Conservation (phyloP, 805 yeast genomes). For the Cyberlindnera subsufficiens region DNA sequence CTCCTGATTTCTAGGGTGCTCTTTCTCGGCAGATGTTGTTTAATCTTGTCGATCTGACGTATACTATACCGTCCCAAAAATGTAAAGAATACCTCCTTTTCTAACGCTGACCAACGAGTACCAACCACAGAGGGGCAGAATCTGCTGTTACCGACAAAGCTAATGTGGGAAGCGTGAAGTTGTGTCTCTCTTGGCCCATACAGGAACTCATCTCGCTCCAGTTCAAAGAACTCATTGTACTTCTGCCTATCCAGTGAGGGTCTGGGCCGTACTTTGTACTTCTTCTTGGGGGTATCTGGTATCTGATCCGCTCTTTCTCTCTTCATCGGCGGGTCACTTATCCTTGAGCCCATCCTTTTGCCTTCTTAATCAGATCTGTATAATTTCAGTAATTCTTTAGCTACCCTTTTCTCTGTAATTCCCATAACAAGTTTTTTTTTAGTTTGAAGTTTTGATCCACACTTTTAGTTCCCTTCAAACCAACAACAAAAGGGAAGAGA, state of each 20-base stretch:
- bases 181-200: background rate
- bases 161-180: background rate
- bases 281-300: too few relatives aligned
- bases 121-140: conserved; percentile 1
- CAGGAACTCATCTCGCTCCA: conserved; percentile 1
- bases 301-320: too few relatives aligned
- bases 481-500: background rate
- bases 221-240: background rate
- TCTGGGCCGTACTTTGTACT: background rate
- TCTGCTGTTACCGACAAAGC: background rate
- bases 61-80: conserved; percentile 45
- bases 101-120: conserved; percentile 21
- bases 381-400: too few relatives aligned
- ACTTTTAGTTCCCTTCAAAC: background rate
- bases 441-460: too few relatives aligned
- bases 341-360: too few relatives aligned
- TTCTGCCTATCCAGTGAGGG: background rate
- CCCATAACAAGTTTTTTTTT: too few relatives aligned
- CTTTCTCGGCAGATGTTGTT: conserved; percentile 34
- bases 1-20: conserved; percentile 35
- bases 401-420: too few relatives aligned
- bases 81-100: conserved; percentile 47
- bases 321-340: too few relatives aligned
- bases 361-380: too few relatives aligned
- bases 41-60: conserved; percentile 36